These are phyloP conservation scores for Amauroascus verrucosus DNA, from an alignment of 2,329 filamentous ascomycete genomes.

Conservation along the genomic window DNA sequence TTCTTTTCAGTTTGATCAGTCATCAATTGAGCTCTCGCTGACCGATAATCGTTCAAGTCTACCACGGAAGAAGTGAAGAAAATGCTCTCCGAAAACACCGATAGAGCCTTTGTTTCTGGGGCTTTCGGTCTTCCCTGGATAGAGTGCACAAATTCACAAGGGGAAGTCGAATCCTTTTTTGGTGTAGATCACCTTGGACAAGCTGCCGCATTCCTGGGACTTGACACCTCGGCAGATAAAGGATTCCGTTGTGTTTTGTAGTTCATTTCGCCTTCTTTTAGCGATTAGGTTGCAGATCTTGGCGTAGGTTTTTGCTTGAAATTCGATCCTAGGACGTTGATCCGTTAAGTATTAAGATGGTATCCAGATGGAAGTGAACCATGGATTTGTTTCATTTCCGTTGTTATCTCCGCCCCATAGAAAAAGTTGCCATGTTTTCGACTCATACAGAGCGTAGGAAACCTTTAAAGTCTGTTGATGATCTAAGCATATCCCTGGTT, in stretches of 20 bases:
- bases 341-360: not conserved
- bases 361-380: not conserved
- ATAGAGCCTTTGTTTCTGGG: conserved; percentile 43
- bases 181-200: conserved; percentile 52
- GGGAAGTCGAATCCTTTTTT: conserved; percentile 48
- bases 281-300: not conserved
- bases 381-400: not conserved
- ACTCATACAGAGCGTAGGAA: not conserved
- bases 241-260: conserved; percentile 26
- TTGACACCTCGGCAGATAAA: conserved; percentile 32
- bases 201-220: conserved; percentile 43
- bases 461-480: not conserved
- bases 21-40: not conserved
- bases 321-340: too few species aligned
- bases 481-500: not conserved
- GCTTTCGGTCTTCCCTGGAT: conserved; percentile 55
- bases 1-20: not conserved
- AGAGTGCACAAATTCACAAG: conserved; percentile 44
- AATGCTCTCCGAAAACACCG: conserved; percentile 40
- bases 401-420: too few species aligned
- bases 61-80: conserved; percentile 38
- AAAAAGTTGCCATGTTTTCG: too few species aligned
- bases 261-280: not conserved
- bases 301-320: not conserved
- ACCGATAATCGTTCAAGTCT: conserved; percentile 16